Evolutionary conservation across 2,329 filamentous ascomycete genomes (phyloP).

Genomic region (Pestalotiopsis sp.): DNA sequence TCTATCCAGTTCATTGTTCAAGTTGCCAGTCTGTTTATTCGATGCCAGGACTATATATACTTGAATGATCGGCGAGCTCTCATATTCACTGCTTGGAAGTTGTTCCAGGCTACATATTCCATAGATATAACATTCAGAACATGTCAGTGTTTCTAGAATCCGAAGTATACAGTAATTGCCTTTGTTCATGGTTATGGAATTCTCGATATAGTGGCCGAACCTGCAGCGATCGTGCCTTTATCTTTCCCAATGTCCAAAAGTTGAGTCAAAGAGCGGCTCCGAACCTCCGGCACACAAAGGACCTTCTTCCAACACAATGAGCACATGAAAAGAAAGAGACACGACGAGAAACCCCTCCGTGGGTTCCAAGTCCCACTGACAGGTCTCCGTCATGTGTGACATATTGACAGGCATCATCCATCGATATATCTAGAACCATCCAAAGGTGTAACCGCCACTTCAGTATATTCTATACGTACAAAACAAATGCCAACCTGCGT

Average conservation of each 20-base stretch:
- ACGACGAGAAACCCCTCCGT: neutral
- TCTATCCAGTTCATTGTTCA: neutral
- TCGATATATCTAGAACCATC: neutral
- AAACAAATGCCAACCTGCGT: neutral
- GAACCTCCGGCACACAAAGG: neutral
- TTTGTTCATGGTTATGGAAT: neutral
- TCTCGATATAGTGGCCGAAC: neutral
- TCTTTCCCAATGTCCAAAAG: neutral
- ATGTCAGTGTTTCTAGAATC: neutral
- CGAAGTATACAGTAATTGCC: neutral
- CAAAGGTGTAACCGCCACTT: neutral
- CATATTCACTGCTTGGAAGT: too few relatives aligned
- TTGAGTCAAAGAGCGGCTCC: neutral
- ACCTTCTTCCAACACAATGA: neutral
- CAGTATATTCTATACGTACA: neutral
- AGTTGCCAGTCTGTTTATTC: neutral
- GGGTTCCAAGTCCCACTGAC: neutral
- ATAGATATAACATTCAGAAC: neutral
- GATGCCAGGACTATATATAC: neutral
- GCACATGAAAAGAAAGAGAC: neutral
- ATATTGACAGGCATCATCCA: neutral
- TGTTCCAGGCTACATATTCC: too few relatives aligned
- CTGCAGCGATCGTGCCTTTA: neutral
- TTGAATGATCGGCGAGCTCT: too few relatives aligned
- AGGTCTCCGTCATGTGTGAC: neutral